phyloP scores from a whole-genome alignment of 805 yeast genomes.

The Pichia scutulata region DNA sequence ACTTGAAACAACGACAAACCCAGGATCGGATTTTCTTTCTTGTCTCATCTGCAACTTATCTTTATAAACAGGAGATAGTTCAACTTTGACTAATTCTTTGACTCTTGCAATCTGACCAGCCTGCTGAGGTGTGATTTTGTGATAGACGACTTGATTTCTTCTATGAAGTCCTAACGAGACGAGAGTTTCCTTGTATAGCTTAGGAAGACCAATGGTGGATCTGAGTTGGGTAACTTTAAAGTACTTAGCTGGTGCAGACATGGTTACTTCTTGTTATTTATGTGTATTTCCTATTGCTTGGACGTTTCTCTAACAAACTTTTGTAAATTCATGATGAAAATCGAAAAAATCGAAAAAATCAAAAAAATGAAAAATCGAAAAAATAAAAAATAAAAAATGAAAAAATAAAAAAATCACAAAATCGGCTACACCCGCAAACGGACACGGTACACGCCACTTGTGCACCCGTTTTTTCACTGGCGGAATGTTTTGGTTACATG shows the following conservation, averaged over 20 bases:
- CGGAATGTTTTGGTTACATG: background rate
- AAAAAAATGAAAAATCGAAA: too few relatives aligned
- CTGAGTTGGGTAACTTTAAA: constrained; percentile 69
- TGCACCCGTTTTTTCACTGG: background rate
- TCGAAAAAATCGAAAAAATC: background rate
- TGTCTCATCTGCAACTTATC: constrained; percentile 44
- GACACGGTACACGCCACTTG: background rate
- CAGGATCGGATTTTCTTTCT: constrained; percentile 57
- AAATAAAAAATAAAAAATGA: too few relatives aligned
- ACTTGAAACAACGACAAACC: constrained; percentile 42
- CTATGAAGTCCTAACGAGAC: constrained; percentile 65
- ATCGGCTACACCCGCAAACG: background rate
- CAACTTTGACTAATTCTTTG: constrained; percentile 81
- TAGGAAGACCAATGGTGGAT: constrained; percentile 82
- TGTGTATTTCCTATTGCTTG: background rate
- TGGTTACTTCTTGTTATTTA: background rate
- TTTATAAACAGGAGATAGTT: constrained; percentile 50
- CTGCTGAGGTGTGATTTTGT: constrained; percentile 61
- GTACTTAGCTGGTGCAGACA: constrained; percentile 23
- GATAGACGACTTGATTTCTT: constrained; percentile 70
- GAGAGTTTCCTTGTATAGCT: constrained; percentile 54
- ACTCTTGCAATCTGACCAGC: constrained; percentile 82
- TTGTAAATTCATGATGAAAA: background rate
- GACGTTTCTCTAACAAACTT: too few relatives aligned
- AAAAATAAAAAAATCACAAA: background rate